Conservation (phyloP, 2,329 filamentous ascomycete genomes). For the Davidsoniella eucalypti region DNA sequence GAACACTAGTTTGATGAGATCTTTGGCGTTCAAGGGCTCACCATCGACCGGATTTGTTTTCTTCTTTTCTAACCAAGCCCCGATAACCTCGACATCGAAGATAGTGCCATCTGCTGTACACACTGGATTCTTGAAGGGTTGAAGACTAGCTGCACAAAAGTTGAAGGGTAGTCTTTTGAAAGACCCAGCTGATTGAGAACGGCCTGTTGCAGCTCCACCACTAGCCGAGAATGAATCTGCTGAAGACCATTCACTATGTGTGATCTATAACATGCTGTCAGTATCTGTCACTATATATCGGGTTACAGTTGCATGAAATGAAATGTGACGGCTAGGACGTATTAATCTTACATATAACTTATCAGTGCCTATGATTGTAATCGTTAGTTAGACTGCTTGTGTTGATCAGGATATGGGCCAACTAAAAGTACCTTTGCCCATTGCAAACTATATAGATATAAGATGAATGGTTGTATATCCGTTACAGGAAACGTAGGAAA, state of each 20-base stretch:
- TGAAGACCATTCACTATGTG: constrained; percentile 94
- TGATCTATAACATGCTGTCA: constrained; percentile 39
- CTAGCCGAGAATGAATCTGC: constrained; percentile 76
- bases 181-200: constrained; percentile 36
- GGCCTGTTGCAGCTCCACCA: constrained; percentile 48
- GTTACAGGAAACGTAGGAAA: neutral
- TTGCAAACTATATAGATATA: neutral
- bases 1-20: constrained; percentile 83
- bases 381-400: too few relatives aligned
- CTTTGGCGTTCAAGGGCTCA: constrained; percentile 56
- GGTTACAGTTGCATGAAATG: neutral
- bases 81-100: constrained; percentile 88
- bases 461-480: neutral
- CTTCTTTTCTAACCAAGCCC: constrained; percentile 87
- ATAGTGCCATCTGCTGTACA: constrained; percentile 78
- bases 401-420: too few relatives aligned
- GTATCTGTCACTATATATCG: neutral
- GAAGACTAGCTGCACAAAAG: constrained; percentile 89
- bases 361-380: constrained; percentile 22
- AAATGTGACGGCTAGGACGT: neutral
- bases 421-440: constrained; percentile 14
- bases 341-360: constrained; percentile 25
- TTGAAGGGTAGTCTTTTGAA: constrained; percentile 94
- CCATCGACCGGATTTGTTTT: constrained; percentile 84
- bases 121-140: constrained; percentile 88